These are phyloP conservation scores for Detonula confervacea DNA, from an alignment of 352 stramenopile genomes.

Conservation along the genomic window DNA sequence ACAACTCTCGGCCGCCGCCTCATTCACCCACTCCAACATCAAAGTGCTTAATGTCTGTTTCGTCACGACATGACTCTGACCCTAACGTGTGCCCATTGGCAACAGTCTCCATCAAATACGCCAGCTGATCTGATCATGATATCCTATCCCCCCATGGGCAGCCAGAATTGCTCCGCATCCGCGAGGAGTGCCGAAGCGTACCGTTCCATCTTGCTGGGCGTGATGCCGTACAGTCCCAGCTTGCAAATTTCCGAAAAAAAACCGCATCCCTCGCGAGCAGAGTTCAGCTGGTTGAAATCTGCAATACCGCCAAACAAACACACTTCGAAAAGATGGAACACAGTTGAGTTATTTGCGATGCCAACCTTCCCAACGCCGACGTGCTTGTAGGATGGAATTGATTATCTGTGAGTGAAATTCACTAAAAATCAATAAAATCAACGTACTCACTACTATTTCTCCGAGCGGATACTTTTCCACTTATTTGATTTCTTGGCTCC, in stretches of 20 bases:
- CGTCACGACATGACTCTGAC: constrained; percentile 86
- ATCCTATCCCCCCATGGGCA: constrained; percentile 87
- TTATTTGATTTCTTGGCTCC: too few species aligned
- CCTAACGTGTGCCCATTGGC: constrained; percentile 88
- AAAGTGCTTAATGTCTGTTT: constrained; percentile 83
- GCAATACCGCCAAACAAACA: constrained; percentile 88
- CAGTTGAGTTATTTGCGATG: too few species aligned
- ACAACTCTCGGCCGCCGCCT: constrained; percentile 82
- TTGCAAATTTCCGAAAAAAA: constrained; percentile 89
- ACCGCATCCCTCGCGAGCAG: constrained; percentile 88
- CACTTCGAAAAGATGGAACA: too few species aligned
- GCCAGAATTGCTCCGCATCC: constrained; percentile 87
- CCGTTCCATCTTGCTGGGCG: constrained; percentile 85
- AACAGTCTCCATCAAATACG: constrained; percentile 89
- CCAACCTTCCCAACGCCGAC: too few species aligned
- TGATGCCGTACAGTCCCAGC: constrained; percentile 87
- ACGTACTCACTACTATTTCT: too few species aligned
- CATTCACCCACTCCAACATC: constrained; percentile 87
- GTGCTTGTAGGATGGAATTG: too few species aligned
- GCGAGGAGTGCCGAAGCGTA: constrained; percentile 87
- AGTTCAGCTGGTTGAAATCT: constrained; percentile 91
- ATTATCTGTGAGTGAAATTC: too few species aligned
- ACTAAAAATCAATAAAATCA: too few species aligned
- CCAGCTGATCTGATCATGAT: constrained; percentile 86
- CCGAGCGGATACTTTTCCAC: too few species aligned